These are phyloP conservation scores for Byssothecium circinans DNA, from an alignment of 2,329 filamentous ascomycete species.

Conservation along the genomic window DNA sequence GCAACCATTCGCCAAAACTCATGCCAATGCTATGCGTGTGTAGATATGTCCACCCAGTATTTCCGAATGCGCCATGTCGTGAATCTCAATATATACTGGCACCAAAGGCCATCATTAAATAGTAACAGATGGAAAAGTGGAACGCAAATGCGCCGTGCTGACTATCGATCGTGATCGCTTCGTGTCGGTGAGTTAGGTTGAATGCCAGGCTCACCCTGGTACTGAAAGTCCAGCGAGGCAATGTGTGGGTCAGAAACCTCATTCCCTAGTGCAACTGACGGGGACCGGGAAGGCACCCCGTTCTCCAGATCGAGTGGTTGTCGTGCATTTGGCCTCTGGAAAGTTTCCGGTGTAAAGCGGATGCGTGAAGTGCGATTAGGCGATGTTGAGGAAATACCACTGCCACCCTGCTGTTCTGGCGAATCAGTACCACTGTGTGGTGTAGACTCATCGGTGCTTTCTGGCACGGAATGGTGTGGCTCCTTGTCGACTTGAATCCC, in stretches of 20 bases:
- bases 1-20: constrained; percentile 21
- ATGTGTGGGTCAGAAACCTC: constrained; percentile 10
- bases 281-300: background rate
- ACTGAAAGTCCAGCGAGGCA: constrained; percentile 1
- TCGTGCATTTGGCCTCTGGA: constrained; percentile 13
- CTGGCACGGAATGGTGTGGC: constrained; percentile 15
- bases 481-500: constrained; percentile 21
- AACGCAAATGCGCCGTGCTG: too few species aligned
- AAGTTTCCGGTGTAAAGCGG: constrained; percentile 27
- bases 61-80: constrained; percentile 9
- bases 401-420: background rate
- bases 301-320: constrained; percentile 9
- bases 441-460: background rate
- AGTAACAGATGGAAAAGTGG: background rate
- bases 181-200: constrained; percentile 9
- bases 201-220: constrained; percentile 2
- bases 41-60: background rate
- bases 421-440: background rate
- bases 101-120: constrained; percentile 1
- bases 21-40: constrained; percentile 21
- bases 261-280: constrained; percentile 16
- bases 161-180: constrained; percentile 38
- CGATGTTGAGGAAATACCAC: constrained; percentile 11
- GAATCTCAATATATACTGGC: constrained; percentile 25
- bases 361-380: constrained; percentile 23